Conservation (phyloP, 2,329 filamentous ascomycete genomes). For the Sporothrix inflata region DNA sequence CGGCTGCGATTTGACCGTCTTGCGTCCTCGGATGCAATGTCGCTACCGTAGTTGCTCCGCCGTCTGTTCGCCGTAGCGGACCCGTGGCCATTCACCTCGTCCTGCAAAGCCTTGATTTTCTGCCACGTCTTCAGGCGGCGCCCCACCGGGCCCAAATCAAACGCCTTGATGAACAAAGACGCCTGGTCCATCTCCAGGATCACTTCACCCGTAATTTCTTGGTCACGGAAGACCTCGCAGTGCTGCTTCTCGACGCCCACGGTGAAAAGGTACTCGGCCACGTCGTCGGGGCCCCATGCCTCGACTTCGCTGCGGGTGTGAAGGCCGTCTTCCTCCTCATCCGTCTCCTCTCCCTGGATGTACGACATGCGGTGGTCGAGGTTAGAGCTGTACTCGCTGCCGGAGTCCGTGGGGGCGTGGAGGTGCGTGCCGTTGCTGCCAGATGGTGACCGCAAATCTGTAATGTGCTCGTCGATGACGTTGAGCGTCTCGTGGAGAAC, state of each 20-base stretch:
- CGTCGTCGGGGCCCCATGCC: slow-evolving; percentile 77
- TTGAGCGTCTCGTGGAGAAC: slow-evolving; percentile 94
- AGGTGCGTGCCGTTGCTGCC: slow-evolving; percentile 57
- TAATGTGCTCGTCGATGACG: slow-evolving; percentile 97
- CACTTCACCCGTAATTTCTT: slow-evolving; percentile 94
- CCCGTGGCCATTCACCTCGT: slow-evolving; percentile 69
- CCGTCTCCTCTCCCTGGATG: slow-evolving; percentile 91
- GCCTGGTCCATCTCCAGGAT: slow-evolving; percentile 93
- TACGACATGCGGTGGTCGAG: slow-evolving; percentile 80
- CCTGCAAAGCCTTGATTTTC: slow-evolving; percentile 89
- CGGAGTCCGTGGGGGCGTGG: slow-evolving; percentile 69
- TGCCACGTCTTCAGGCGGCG: slow-evolving; percentile 92
- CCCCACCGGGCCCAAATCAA: slow-evolving; percentile 89
- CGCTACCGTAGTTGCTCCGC: slow-evolving; percentile 62
- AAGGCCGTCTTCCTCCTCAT: slow-evolving; percentile 81
- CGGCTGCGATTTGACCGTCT: slow-evolving; percentile 56
- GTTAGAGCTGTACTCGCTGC: slow-evolving; percentile 86
- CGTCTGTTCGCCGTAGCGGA: slow-evolving; percentile 42
- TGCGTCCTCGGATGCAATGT: slow-evolving; percentile 59
- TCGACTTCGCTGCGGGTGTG: slow-evolving; percentile 74
- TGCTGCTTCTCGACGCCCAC: slow-evolving; percentile 84
- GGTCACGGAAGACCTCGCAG: slow-evolving; percentile 91
- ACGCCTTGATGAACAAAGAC: slow-evolving; percentile 92
- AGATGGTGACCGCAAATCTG: slow-evolving; percentile 67
- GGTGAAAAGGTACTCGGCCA: slow-evolving; percentile 86